A percentile compares a stretch with the other conserved stretches of the same genome.
Evolutionary conservation across 1,139 yeast species (phyloP).

Genomic region (Suzukiozyma palmioleophila): DNA sequence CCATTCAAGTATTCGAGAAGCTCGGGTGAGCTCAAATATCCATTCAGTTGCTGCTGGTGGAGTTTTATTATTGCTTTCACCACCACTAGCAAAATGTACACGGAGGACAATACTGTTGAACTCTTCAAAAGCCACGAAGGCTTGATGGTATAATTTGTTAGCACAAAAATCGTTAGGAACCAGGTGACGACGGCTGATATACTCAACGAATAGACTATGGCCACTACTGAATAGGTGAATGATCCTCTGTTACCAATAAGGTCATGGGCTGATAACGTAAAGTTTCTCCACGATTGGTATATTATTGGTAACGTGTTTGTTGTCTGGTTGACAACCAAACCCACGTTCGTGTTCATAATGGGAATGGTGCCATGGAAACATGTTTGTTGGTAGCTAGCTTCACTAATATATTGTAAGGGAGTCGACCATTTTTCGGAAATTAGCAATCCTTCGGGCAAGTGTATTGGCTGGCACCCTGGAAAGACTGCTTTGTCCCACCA

Average conservation of each 20-base stretch:
- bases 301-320: slow-evolving; percentile 36
- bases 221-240: slow-evolving; percentile 54
- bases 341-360: slow-evolving; percentile 38
- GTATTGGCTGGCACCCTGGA: slow-evolving; percentile 29
- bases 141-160: slow-evolving; percentile 56
- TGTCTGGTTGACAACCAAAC: slow-evolving; percentile 24
- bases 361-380: slow-evolving; percentile 40
- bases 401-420: slow-evolving; percentile 19
- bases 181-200: slow-evolving; percentile 64
- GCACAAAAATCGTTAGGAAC: slow-evolving; percentile 58
- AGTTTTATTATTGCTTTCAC: slow-evolving; percentile 42
- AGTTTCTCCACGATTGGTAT: slow-evolving; percentile 37
- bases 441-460: slow-evolving; percentile 31
- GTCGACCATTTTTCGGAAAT: slow-evolving; percentile 18
- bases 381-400: slow-evolving; percentile 27
- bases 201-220: slow-evolving; percentile 58
- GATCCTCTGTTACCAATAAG: slow-evolving; percentile 25
- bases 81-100: slow-evolving; percentile 50
- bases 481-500: slow-evolving; percentile 23
- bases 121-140: slow-evolving; percentile 45
- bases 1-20: slow-evolving; percentile 46
- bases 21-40: slow-evolving; percentile 51
- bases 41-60: slow-evolving; percentile 49
- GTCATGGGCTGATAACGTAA: slow-evolving; percentile 18
- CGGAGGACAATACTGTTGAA: slow-evolving; percentile 47